These are phyloP conservation scores for Somion occarium DNA, from an alignment of 1,284 basidiomycete species.

Conservation along the genomic window DNA sequence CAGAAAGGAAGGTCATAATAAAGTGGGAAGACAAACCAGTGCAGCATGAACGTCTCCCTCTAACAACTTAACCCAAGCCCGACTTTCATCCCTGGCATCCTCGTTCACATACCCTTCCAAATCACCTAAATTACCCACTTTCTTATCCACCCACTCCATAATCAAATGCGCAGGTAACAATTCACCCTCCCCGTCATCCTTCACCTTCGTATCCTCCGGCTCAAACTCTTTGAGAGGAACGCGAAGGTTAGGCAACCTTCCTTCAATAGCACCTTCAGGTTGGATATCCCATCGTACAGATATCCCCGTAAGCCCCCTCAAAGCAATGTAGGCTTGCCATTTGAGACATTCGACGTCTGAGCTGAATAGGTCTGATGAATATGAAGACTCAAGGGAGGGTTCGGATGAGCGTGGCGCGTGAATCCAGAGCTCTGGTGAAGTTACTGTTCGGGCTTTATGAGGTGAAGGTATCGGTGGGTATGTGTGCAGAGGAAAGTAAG, in stretches of 20 bases:
- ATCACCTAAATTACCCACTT: slow-evolving; percentile 36
- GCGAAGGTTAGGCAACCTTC: slow-evolving; percentile 62
- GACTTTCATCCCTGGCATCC: slow-evolving; percentile 60
- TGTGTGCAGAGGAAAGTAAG: slow-evolving; percentile 52
- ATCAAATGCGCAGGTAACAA: slow-evolving; percentile 63
- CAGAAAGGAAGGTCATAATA: slow-evolving; percentile 1
- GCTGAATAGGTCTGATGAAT: slow-evolving; percentile 43
- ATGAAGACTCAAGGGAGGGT: slow-evolving; percentile 10
- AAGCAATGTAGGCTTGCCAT: slow-evolving; percentile 79
- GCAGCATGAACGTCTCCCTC: slow-evolving; percentile 73
- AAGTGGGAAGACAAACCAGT: slow-evolving; percentile 40
- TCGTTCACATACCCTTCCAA: slow-evolving; percentile 65
- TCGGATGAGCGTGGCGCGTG: slow-evolving; percentile 36
- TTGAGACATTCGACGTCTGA: slow-evolving; percentile 78
- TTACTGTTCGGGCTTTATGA: slow-evolving; percentile 39
- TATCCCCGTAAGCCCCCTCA: slow-evolving; percentile 51
- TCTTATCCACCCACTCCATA: slow-evolving; percentile 63
- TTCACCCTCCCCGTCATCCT: slow-evolving; percentile 36
- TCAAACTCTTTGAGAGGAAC: slow-evolving; percentile 25
- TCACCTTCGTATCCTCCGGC: slow-evolving; percentile 14
- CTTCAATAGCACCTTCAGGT: slow-evolving; percentile 61
- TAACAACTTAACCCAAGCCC: slow-evolving; percentile 73
- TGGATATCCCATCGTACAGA: slow-evolving; percentile 61
- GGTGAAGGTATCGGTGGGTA: slow-evolving; percentile 42
- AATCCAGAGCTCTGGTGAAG: slow-evolving; percentile 60